A percentile compares a stretch with the other conserved stretches of the same genome.
These are phyloP conservation scores for Pichiaceae sp. DNA, from an alignment of 1,139 yeast genomes.

Conservation along the genomic window DNA sequence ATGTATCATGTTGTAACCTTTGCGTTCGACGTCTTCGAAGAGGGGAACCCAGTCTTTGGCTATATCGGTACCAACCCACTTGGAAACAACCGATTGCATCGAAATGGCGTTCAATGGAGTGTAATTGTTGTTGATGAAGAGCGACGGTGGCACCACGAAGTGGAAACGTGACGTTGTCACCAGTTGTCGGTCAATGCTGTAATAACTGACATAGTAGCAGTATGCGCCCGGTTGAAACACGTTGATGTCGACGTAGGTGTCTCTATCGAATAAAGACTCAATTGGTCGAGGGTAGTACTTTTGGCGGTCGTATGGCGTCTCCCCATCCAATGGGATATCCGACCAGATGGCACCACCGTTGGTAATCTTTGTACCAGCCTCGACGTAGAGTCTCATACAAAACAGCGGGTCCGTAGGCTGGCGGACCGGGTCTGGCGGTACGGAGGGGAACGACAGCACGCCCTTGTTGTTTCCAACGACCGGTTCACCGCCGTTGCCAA, in stretches of 20 bases:
- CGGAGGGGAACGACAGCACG: conserved; percentile 56
- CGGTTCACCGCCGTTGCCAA: conserved; percentile 52
- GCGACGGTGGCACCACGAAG: conserved; percentile 76
- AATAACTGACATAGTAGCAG: conserved; percentile 53
- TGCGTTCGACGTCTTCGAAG: conserved; percentile 51
- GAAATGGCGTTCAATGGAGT: conserved; percentile 75
- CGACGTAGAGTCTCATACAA: conserved; percentile 51
- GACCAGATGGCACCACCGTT: conserved; percentile 66
- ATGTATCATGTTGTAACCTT: conserved; percentile 92
- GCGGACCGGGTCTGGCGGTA: conserved; percentile 35
- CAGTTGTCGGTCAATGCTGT: conserved; percentile 25
- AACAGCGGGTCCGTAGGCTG: conserved; percentile 40
- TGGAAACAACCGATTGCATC: conserved; percentile 79
- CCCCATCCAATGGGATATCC: conserved; percentile 51
- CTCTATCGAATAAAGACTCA: conserved; percentile 46
- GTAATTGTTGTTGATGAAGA: conserved; percentile 46
- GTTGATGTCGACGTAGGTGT: conserved; percentile 50
- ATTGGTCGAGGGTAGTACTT: conserved; percentile 42
- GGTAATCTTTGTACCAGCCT: conserved; percentile 68
- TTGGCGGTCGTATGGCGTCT: conserved; percentile 43
- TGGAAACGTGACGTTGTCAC: conserved; percentile 51
- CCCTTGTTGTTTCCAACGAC: conserved; percentile 39
- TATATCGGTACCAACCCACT: conserved; percentile 72
- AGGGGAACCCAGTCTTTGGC: conserved; percentile 53
- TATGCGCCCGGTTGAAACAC: conserved; percentile 75